Percentiles rank a stretch among this genome's conserved stretches.
Evolutionary conservation across 176 grass and related monocot species (phyloP).

Genomic region (Metroxylon sagu): DNA sequence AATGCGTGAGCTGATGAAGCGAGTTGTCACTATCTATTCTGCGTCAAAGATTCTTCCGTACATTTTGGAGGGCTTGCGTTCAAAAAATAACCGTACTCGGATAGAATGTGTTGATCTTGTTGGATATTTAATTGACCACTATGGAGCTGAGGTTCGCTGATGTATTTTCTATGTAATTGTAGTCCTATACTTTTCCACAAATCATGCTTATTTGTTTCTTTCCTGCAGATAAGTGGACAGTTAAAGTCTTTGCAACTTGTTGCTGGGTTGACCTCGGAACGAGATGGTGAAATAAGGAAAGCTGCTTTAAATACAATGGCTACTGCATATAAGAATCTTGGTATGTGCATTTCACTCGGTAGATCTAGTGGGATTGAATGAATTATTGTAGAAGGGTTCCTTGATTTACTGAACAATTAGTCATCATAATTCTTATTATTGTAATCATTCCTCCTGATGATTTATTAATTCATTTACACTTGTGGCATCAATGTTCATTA

Average conservation of each 20-base stretch:
- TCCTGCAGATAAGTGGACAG: constrained; percentile 79
- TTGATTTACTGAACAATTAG: too few relatives aligned
- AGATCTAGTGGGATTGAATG: too few relatives aligned
- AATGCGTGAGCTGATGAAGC: constrained; percentile 95
- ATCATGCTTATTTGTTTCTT: neutral
- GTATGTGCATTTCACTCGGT: constrained; percentile 20
- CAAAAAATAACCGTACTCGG: constrained; percentile 93
- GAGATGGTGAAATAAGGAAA: constrained; percentile 96
- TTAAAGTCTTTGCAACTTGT: constrained; percentile 94
- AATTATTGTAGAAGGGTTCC: too few relatives aligned
- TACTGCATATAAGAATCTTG: constrained; percentile 91
- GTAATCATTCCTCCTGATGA: too few relatives aligned
- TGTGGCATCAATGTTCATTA: too few relatives aligned
- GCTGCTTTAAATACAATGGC: constrained; percentile 97
- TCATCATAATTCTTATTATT: too few relatives aligned
- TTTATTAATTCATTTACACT: too few relatives aligned
- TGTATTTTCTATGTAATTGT: neutral
- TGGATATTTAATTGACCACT: constrained; percentile 83
- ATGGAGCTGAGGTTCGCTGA: constrained; percentile 59
- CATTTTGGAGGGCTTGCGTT: constrained; percentile 83
- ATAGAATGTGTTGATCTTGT: constrained; percentile 96
- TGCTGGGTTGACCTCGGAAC: constrained; percentile 76
- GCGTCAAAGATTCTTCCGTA: constrained; percentile 82
- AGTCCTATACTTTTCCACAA: neutral
- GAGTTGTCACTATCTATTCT: constrained; percentile 76